Percentiles rank a stretch among this genome's conserved stretches.
Conservation (phyloP, 148 eudicot genomes). For the Camellia lanceoleosa region DNA sequence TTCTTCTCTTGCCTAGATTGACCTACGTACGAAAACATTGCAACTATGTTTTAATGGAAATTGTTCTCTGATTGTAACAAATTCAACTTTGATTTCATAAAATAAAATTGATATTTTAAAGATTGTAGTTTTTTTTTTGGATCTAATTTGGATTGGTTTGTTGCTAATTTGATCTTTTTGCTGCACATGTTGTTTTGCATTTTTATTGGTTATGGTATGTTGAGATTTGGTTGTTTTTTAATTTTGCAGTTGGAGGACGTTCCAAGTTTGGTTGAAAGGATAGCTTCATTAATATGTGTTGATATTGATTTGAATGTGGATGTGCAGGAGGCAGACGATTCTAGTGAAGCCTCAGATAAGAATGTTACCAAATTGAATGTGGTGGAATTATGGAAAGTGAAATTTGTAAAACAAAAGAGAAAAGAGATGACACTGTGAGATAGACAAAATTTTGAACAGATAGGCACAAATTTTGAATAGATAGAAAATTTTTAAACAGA, state of each 20-base stretch:
- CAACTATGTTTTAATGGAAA: too few relatives aligned
- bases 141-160: not conserved
- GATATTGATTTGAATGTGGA: constrained; percentile 6
- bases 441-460: constrained; percentile 30
- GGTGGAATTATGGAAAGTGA: constrained; percentile 55
- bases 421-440: constrained; percentile 41
- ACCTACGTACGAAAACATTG: too few relatives aligned
- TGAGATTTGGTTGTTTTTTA: constrained; percentile 10
- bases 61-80: too few relatives aligned
- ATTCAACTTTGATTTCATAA: too few relatives aligned
- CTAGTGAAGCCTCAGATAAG: constrained; percentile 23
- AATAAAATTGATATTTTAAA: too few relatives aligned
- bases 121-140: not conserved
- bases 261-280: constrained; percentile 94
- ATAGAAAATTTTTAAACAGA: too few relatives aligned
- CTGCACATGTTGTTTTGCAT: not conserved
- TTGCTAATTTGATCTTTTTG: not conserved
- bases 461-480: too few relatives aligned
- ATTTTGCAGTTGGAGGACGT: constrained; percentile 82
- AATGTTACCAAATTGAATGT: constrained; percentile 34
- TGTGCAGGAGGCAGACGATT: constrained; percentile 17
- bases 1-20: too few relatives aligned
- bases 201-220: not conserved
- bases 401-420: constrained; percentile 44
- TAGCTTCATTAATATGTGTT: constrained; percentile 60